A percentile compares a stretch with the other conserved stretches of the same genome.
Evolutionary conservation across 108 stramenopile species (phyloP).

Genomic region (Cyclotella distinguenda): DNA sequence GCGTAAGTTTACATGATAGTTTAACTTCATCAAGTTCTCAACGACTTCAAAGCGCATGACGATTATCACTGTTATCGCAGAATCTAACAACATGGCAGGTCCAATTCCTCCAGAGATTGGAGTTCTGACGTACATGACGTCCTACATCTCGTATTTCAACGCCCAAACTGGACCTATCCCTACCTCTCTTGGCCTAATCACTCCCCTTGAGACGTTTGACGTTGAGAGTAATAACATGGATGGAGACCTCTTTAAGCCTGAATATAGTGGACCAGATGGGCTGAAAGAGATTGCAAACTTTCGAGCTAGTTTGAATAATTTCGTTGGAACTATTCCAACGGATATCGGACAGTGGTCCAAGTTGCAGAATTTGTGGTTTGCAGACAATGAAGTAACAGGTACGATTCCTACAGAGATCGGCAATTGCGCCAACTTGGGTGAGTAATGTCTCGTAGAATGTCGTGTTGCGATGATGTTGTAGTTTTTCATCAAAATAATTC

Average conservation of each 20-base stretch:
- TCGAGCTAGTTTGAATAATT: conserved; percentile 52
- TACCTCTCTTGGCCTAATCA: conserved; percentile 35
- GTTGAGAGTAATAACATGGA: conserved; percentile 48
- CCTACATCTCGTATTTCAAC: conserved; percentile 49
- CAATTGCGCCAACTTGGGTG: conserved; percentile 38
- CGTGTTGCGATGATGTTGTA: too few relatives aligned
- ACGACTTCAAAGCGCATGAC: not conserved
- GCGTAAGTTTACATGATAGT: conserved; percentile 25
- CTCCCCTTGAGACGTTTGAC: conserved; percentile 44
- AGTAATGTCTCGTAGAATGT: not conserved
- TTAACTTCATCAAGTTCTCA: not conserved
- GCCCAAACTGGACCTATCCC: conserved; percentile 41
- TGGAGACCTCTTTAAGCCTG: conserved; percentile 40
- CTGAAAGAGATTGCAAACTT: conserved; percentile 37
- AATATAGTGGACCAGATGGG: conserved; percentile 35
- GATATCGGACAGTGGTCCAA: conserved; percentile 68
- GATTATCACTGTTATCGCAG: conserved; percentile 10
- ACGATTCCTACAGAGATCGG: conserved; percentile 59
- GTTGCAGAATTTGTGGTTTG: conserved; percentile 53
- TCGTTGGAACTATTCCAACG: conserved; percentile 66
- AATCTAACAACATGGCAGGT: conserved; percentile 59
- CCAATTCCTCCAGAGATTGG: conserved; percentile 61
- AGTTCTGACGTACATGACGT: conserved; percentile 36
- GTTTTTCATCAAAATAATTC: too few relatives aligned
- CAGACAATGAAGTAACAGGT: conserved; percentile 54